Base-by-base conservation (phyloP, 2,329 filamentous ascomycete genomes). In the Ilyonectria robusta region DNA sequence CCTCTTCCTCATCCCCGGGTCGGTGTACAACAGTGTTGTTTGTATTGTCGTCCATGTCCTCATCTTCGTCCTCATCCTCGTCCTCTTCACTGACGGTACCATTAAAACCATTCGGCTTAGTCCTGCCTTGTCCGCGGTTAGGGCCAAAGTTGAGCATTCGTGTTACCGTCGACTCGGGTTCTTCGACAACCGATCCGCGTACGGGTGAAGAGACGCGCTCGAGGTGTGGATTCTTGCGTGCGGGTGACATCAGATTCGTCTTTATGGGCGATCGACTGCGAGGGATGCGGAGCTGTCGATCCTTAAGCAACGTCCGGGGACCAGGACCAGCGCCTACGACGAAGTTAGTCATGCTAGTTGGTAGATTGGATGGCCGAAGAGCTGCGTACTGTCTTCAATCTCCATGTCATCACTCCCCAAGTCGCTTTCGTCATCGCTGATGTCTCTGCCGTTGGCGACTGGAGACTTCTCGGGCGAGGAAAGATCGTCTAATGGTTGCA, bases 401-500 rank as follows among this genome's bases (percentile, higher is more conserved):
- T 87, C 85, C 86, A 88, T 88, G 47, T 86, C 85, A 72, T 85
- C 79, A 77, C 71, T 86, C 75, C 70, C 84, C 76, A 72, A 71
- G 10, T 74, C 74, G 50, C 70, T 66, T 6, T 51, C 66, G 53
- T 66, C 66, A 10, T 35, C 59, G 58, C 61, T 76, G 67, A 70
- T 69, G 50, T 65, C 64, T 17, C 31, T 62, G 47, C 71, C 77
- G 68, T 75, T 81, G 75, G 57, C 73, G 66, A 33, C 74, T 69
- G 68, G 75, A 68, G 51, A 70, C 75, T 91, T 93, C 71, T 89
- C 88, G 15, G 95, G 94, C 21, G 95, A 97, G 9, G 95, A 98
- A 81, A 98, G 89, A 72, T 90, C 89, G 40, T 95, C 93, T 65
- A 97, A 88, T 40, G 93, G 92, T 79, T 98, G 94, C 84, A 99